Conservation (phyloP, 345 rosid genomes). For the Sonneratia alba region DNA sequence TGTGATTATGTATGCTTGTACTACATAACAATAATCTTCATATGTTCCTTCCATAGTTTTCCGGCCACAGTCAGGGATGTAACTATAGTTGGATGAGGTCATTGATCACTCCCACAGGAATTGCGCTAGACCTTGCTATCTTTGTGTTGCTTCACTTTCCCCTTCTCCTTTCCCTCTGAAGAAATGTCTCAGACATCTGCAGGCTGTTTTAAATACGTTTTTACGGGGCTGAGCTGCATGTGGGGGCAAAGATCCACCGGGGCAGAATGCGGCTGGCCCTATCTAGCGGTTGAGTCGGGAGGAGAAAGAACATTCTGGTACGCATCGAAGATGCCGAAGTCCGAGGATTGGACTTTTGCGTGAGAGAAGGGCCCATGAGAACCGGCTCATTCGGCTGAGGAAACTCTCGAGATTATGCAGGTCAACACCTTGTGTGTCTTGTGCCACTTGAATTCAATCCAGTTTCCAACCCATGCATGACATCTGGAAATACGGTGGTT, state of each 20-base stretch:
- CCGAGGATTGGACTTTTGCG: background rate
- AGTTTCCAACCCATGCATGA: no score
- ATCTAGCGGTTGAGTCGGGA: background rate
- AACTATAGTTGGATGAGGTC: slow-evolving; percentile 22
- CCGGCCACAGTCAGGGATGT: background rate
- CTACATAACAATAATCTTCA: background rate
- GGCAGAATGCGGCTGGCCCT: background rate
- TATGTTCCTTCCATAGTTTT: background rate
- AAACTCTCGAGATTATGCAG: no score
- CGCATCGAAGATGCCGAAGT: background rate
- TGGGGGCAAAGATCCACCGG: background rate
- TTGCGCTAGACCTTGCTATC: background rate
- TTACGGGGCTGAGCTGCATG: background rate
- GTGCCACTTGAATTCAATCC: background rate
- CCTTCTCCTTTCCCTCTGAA: background rate
- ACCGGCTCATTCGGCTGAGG: background rate
- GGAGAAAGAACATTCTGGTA: background rate
- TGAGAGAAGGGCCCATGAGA: background rate
- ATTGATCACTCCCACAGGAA: slow-evolving; percentile 19
- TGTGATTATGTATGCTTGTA: background rate
- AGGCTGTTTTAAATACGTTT: no score
- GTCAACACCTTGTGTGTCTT: background rate
- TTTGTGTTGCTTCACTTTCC: background rate
- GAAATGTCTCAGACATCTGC: no score
- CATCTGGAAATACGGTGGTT: no score